phyloP scores from a whole-genome alignment of 1,284 basidiomycete species.

The Austroboletus niveus region DNA sequence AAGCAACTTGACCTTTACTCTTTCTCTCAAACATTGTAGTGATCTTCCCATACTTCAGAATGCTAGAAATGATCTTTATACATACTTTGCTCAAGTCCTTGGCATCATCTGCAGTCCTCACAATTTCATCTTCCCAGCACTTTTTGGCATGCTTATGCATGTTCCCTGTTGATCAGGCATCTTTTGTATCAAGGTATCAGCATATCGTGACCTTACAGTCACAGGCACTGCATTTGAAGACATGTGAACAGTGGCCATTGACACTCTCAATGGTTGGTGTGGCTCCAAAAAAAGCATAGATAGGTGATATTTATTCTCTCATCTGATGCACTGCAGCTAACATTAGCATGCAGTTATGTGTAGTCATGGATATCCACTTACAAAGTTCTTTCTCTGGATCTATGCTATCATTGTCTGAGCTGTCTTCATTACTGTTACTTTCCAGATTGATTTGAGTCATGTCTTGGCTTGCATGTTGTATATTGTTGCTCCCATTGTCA shows the following conservation, averaged over 20 bases:
- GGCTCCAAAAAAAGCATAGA: conserved; percentile 7
- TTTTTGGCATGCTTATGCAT: conserved; percentile 23
- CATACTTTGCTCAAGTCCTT: no score
- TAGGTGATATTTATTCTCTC: conserved; percentile 3
- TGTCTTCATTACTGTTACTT: no score
- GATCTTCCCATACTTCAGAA: not conserved
- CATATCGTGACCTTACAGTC: conserved; percentile 21
- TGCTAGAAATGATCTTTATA: no score
- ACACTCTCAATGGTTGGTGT: not conserved
- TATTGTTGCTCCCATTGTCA: no score
- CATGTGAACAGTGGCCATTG: not conserved
- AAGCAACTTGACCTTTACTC: not conserved
- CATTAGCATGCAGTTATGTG: no score
- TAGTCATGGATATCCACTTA: no score
- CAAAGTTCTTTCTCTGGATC: no score
- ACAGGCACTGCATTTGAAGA: conserved; percentile 2
- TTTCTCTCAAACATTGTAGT: not conserved
- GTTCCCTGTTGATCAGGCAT: conserved; percentile 13
- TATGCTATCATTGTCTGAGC: no score
- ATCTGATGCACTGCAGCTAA: not conserved
- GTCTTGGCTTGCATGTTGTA: no score
- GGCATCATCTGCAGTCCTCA: no score
- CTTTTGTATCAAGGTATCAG: not conserved
- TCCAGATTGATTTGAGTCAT: no score
- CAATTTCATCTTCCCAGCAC: conserved; percentile 36